Evolutionary conservation across 2,329 filamentous ascomycete genomes (phyloP).

Genomic region (Aspergillus tamarii): DNA sequence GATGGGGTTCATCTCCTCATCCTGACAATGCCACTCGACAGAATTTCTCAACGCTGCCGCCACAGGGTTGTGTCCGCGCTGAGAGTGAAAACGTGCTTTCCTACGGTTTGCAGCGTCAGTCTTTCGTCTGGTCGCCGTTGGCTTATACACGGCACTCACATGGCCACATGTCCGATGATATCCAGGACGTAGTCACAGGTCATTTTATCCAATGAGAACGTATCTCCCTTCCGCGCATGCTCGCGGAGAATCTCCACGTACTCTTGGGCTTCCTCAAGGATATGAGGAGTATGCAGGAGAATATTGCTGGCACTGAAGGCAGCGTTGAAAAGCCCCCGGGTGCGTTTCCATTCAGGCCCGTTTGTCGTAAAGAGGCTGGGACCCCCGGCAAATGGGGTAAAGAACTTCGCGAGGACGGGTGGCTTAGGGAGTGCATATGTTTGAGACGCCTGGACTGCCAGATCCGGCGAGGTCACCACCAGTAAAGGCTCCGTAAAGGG

Average conservation of each 20-base stretch:
- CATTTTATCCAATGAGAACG: neutral
- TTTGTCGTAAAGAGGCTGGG: neutral
- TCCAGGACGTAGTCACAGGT: neutral
- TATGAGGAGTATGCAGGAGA: neutral
- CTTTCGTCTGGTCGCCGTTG: neutral
- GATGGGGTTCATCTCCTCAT: neutral
- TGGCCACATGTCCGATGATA: neutral
- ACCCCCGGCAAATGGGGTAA: neutral
- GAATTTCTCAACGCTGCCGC: neutral
- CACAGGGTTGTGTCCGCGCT: neutral
- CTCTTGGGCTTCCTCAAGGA: neutral
- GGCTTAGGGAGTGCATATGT: neutral
- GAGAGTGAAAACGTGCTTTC: neutral
- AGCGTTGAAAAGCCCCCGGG: neutral
- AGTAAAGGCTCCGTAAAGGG: neutral
- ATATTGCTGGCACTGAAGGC: neutral
- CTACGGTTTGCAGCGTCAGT: neutral
- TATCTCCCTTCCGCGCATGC: neutral
- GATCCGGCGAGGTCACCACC: neutral
- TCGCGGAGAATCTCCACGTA: neutral
- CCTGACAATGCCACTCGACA: neutral
- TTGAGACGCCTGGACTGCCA: neutral
- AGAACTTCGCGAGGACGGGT: neutral
- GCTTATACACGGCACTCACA: neutral
- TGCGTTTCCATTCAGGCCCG: neutral